A percentile compares a stretch with the other conserved stretches of the same genome.
Evolutionary conservation across 306 rosid genomes (phyloP).

Genomic region (Trifolium subterraneum): DNA sequence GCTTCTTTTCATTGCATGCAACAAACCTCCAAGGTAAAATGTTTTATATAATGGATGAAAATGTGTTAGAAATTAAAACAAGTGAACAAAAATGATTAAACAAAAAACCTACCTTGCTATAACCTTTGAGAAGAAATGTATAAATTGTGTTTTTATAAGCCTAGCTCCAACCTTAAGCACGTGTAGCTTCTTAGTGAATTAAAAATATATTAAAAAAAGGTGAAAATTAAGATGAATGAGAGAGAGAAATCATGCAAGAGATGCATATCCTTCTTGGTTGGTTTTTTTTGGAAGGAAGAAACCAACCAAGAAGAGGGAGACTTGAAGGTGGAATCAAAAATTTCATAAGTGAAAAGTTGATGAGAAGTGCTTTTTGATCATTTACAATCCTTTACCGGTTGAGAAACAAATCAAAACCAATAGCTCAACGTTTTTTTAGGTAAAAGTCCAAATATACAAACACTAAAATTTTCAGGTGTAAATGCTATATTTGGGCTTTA

Average conservation of each 20-base stretch:
- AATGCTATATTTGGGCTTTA: conserved; percentile 48
- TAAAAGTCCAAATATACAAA: conserved; percentile 39
- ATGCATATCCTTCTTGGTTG: conserved; percentile 38
- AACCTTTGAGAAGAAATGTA: conserved; percentile 12
- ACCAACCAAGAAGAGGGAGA: conserved; percentile 52
- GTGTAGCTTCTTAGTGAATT: conserved; percentile 29
- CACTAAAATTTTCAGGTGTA: conserved; percentile 41
- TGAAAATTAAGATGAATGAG: neutral
- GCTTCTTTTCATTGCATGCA: neutral
- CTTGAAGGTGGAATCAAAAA: conserved; percentile 39
- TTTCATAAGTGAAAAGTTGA: conserved; percentile 34
- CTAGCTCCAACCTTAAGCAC: conserved; percentile 24
- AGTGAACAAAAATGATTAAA: neutral
- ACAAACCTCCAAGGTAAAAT: neutral
- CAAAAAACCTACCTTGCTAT: conserved; percentile 26
- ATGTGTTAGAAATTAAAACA: neutral
- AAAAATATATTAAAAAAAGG: neutral
- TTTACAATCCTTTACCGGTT: conserved; percentile 24
- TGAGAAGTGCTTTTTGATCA: conserved; percentile 45
- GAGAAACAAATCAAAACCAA: conserved; percentile 54
- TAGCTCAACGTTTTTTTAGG: conserved; percentile 49
- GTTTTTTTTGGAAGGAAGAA: conserved; percentile 19
- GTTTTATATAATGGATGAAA: neutral
- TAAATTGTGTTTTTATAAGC: neutral
- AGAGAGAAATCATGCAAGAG: conserved; percentile 1